Evolutionary conservation across 176 grass and related monocot species (phyloP).

Genomic region (Ananas comosus): DNA sequence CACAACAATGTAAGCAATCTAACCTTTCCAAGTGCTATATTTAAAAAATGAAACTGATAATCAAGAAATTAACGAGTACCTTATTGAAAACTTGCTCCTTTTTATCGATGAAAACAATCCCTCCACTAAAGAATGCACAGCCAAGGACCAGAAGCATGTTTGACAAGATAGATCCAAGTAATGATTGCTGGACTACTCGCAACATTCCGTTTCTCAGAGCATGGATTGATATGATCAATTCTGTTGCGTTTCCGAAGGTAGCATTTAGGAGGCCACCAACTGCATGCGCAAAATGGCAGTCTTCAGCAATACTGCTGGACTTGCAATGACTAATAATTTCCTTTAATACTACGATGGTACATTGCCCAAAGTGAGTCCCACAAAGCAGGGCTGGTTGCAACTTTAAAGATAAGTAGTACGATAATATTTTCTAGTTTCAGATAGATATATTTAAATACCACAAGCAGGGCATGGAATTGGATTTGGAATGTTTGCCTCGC

Average conservation of each 20-base stretch:
- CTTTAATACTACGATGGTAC: too few relatives aligned
- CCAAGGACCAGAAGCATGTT: slow-evolving; percentile 75
- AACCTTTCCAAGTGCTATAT: background rate
- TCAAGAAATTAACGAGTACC: slow-evolving; percentile 17
- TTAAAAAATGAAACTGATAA: background rate
- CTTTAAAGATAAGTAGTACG: background rate
- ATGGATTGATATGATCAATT: slow-evolving; percentile 78
- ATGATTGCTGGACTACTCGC: slow-evolving; percentile 60
- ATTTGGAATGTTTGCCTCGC: background rate
- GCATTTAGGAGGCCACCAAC: slow-evolving; percentile 59
- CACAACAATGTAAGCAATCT: slow-evolving; percentile 7
- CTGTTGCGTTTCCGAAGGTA: slow-evolving; percentile 72
- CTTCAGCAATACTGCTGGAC: background rate
- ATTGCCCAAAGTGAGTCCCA: too few relatives aligned
- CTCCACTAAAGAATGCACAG: slow-evolving; percentile 62
- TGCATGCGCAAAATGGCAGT: slow-evolving; percentile 17
- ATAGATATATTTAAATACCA: too few relatives aligned
- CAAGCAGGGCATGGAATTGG: background rate
- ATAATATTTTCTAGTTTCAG: slow-evolving; percentile 11
- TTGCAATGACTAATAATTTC: background rate
- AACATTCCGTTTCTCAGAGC: slow-evolving; percentile 46
- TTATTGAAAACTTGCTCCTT: slow-evolving; percentile 57
- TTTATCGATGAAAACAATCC: slow-evolving; percentile 35
- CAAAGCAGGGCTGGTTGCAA: too few relatives aligned
- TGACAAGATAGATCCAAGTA: slow-evolving; percentile 68